These are phyloP conservation scores for Heliamphora pulchella DNA, from an alignment of 179 eudicot genomes.

Conservation along the genomic window DNA sequence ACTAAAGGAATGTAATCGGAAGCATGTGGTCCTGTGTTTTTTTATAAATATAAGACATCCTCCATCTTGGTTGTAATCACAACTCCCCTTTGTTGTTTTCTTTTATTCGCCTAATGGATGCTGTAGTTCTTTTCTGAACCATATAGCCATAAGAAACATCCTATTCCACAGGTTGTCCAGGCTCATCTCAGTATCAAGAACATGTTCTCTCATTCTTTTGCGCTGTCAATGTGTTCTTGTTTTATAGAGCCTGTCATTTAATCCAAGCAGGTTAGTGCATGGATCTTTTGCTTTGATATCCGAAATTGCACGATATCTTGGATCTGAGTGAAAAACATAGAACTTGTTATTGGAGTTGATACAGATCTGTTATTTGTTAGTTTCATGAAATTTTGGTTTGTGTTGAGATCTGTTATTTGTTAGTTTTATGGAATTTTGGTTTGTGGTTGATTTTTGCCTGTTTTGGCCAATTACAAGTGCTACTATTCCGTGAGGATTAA, in stretches of 20 bases:
- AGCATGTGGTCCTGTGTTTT: neutral
- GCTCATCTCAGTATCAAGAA: neutral
- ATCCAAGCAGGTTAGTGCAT: constrained; percentile 8
- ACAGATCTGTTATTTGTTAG: neutral
- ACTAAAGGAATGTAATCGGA: neutral
- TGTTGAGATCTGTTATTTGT: too few relatives aligned
- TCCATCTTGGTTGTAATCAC: neutral
- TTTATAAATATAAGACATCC: neutral
- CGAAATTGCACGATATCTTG: neutral
- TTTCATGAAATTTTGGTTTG: neutral
- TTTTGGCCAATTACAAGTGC: too few relatives aligned
- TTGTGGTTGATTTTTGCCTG: too few relatives aligned
- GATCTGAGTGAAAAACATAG: neutral
- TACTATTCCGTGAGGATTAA: neutral
- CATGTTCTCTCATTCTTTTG: neutral
- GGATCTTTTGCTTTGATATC: neutral
- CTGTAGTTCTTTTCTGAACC: constrained; percentile 11
- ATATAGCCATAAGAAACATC: neutral
- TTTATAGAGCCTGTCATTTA: constrained; percentile 11
- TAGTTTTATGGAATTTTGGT: too few relatives aligned
- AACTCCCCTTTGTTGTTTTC: neutral
- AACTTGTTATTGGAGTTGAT: neutral
- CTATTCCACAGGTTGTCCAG: neutral
- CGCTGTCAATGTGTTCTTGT: neutral
- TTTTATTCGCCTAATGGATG: neutral